A percentile compares a stretch with the other conserved stretches of the same genome.
Conservation (phyloP, 257 asterid species). For the Nicotiana attenuata region DNA sequence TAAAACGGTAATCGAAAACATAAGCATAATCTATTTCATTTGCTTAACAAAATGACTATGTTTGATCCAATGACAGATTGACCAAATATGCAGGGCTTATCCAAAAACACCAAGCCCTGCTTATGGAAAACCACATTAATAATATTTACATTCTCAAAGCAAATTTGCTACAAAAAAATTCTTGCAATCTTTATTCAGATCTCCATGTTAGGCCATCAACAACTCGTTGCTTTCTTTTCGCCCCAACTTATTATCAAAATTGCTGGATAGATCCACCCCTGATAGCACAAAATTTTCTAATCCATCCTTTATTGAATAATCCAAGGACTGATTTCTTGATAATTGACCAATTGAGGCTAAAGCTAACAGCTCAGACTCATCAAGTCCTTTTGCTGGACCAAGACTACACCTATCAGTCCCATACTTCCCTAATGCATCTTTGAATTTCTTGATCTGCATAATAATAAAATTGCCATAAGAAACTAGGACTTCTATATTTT, state of each 20-base stretch:
- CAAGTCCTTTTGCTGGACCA: constrained; percentile 72
- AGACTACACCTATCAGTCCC: constrained; percentile 52
- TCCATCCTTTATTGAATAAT: constrained; percentile 15
- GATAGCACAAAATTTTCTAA: constrained; percentile 28
- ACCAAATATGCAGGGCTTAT: constrained; percentile 38
- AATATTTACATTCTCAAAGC: constrained; percentile 29
- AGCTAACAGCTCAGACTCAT: constrained; percentile 67
- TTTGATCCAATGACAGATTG: constrained; percentile 11
- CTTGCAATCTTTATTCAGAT: constrained; percentile 5
- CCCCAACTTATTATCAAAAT: constrained; percentile 26
- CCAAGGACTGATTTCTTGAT: constrained; percentile 26
- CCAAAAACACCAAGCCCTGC: constrained; percentile 55
- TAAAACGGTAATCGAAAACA: neutral
- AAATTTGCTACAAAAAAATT: neutral
- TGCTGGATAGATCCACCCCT: constrained; percentile 17
- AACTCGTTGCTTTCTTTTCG: constrained; percentile 34
- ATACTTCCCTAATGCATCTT: constrained; percentile 74
- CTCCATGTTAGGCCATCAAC: constrained; percentile 36
- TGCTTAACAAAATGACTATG: neutral
- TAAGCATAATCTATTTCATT: neutral
- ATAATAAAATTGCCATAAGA: neutral
- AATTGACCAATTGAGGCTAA: constrained; percentile 54
- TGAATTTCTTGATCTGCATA: constrained; percentile 82
- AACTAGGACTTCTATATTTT: neutral
- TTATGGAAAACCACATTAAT: constrained; percentile 3